Evolutionary conservation across 2,329 filamentous ascomycete species (phyloP).

Genomic region (Simplicillium aogashimaense): DNA sequence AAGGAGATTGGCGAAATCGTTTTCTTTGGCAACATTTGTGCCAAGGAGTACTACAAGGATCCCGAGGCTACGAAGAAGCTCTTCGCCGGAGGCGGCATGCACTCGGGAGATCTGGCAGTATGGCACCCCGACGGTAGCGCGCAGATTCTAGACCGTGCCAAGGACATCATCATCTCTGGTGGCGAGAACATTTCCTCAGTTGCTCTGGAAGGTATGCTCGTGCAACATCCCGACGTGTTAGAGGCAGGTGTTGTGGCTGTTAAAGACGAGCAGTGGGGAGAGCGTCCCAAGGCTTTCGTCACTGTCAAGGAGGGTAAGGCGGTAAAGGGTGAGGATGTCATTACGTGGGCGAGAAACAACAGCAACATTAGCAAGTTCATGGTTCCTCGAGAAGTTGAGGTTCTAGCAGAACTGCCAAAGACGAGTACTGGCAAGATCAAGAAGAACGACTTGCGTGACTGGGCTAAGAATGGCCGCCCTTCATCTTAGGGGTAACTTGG

Average conservation of each 20-base stretch:
- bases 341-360: constrained; percentile 75
- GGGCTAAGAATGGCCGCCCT: constrained; percentile 47
- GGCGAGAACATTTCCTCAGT: constrained; percentile 97
- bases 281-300: constrained; percentile 88
- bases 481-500: background rate
- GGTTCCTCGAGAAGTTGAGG: constrained; percentile 63
- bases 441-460: constrained; percentile 86
- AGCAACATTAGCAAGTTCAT: constrained; percentile 85
- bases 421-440: constrained; percentile 94
- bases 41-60: constrained; percentile 88
- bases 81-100: constrained; percentile 76
- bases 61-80: constrained; percentile 74
- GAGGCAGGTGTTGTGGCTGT: constrained; percentile 89
- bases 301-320: constrained; percentile 62
- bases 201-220: constrained; percentile 81
- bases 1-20: constrained; percentile 53
- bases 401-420: constrained; percentile 86
- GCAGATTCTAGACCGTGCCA: constrained; percentile 87
- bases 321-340: constrained; percentile 49
- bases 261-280: constrained; percentile 84
- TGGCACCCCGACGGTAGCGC: constrained; percentile 86
- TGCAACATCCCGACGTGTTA: constrained; percentile 77
- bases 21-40: constrained; percentile 85
- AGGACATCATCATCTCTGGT: constrained; percentile 97
- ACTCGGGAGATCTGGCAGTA: constrained; percentile 87